phyloP scores from a whole-genome alignment of 495 filamentous ascomycete genomes.

The Neurospora sp. region DNA sequence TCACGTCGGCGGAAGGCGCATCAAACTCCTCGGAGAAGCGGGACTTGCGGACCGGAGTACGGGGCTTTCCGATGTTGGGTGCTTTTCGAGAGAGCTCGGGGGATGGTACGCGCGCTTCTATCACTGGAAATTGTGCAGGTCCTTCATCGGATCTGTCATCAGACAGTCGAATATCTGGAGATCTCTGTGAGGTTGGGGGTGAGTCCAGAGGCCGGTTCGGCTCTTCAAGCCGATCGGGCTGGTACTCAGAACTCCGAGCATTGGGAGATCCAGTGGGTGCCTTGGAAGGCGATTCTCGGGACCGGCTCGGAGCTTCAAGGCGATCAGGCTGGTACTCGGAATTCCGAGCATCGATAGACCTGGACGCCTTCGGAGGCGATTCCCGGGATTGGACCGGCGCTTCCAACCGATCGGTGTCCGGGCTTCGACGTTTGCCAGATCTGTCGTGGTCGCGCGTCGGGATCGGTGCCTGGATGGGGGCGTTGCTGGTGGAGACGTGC shows the following conservation, averaged over 20 bases:
- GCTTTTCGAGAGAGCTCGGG: neutral
- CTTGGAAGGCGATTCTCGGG: neutral
- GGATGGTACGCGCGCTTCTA: neutral
- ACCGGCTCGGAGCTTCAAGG: neutral
- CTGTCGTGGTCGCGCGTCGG: neutral
- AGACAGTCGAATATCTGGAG: neutral
- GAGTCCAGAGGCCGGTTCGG: neutral
- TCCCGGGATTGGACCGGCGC: neutral
- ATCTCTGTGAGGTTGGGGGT: neutral
- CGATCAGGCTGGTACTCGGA: neutral
- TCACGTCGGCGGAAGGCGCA: neutral
- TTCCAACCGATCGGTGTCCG: neutral
- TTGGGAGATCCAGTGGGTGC: neutral
- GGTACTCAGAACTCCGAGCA: neutral
- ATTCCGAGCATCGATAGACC: neutral
- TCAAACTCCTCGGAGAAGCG: neutral
- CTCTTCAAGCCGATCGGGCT: neutral
- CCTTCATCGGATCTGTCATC: neutral
- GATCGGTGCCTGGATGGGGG: neutral
- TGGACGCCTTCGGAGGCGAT: neutral
- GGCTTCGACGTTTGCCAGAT: neutral
- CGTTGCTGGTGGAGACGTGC: neutral
- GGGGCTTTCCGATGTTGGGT: neutral
- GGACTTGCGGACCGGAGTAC: neutral
- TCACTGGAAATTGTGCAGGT: neutral